phyloP scores from a whole-genome alignment of 2,329 filamentous ascomycete genomes.

The Elsinoe perseae region DNA sequence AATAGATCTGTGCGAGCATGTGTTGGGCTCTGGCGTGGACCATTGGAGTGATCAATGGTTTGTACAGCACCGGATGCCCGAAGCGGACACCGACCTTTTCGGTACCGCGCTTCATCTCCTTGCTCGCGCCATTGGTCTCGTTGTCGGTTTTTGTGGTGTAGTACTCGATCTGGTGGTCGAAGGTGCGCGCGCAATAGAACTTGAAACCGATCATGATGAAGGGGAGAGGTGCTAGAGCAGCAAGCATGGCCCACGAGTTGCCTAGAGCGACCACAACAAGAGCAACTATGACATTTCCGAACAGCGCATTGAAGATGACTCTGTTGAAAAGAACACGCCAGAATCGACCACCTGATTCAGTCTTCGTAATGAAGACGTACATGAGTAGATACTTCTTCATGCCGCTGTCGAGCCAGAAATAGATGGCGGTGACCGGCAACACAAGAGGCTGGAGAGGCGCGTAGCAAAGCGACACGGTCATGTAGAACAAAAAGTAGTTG shows the following conservation, averaged over 20 bases:
- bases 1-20: conserved; percentile 76
- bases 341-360: conserved; percentile 84
- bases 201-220: conserved; percentile 79
- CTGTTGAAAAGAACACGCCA: conserved; percentile 92
- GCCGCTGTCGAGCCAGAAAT: conserved; percentile 79
- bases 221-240: conserved; percentile 61
- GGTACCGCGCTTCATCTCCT: conserved; percentile 44
- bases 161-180: conserved; percentile 73
- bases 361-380: conserved; percentile 92
- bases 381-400: conserved; percentile 93
- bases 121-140: conserved; percentile 25
- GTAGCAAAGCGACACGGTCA: conserved; percentile 80
- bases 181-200: conserved; percentile 66
- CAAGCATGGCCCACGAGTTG: conserved; percentile 54
- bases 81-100: conserved; percentile 72
- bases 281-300: conserved; percentile 72
- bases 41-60: conserved; percentile 87
- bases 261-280: conserved; percentile 62
- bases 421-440: conserved; percentile 76
- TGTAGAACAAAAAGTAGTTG: conserved; percentile 95
- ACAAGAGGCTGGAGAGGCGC: conserved; percentile 79
- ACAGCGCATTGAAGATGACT: conserved; percentile 71
- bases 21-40: conserved; percentile 86
- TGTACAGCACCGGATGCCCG: conserved; percentile 84
- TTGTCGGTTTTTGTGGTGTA: conserved; percentile 54